Conservation (phyloP, 169 alveolate genomes). For the Babesia caballi region DNA sequence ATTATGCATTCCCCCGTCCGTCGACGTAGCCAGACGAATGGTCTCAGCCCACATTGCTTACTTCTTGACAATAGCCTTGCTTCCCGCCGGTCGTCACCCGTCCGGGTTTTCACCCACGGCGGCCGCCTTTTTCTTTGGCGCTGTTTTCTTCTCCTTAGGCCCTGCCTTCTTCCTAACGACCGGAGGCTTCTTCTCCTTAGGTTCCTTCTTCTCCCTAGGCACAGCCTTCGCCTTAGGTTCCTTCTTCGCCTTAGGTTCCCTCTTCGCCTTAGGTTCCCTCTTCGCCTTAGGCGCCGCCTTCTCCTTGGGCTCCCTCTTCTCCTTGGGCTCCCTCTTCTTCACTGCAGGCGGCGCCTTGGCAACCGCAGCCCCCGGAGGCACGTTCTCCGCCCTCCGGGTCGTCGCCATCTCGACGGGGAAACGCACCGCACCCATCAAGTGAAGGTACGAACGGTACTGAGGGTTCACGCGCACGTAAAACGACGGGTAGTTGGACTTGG, state of each 20-base stretch:
- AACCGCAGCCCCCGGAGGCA: neutral
- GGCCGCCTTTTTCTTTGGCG: neutral
- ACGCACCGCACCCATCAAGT: conserved; percentile 5
- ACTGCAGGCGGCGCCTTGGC: neutral
- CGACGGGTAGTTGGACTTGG: conserved; percentile 4
- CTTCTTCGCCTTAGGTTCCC: neutral
- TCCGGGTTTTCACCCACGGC: too few species aligned
- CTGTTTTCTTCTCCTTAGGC: neutral
- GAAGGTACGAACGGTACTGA: conserved; percentile 20
- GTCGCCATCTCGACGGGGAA: neutral
- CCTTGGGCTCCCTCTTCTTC: conserved; percentile 1
- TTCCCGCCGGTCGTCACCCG: too few species aligned
- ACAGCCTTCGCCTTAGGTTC: neutral
- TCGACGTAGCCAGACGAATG: too few species aligned
- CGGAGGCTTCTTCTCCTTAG: neutral
- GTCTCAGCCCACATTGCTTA: too few species aligned
- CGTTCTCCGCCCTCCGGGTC: neutral
- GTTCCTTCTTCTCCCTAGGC: neutral
- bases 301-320: conserved; percentile 24
- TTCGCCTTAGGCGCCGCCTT: conserved; percentile 22
- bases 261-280: conserved; percentile 30
- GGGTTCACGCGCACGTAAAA: conserved; percentile 47
- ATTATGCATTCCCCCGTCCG: too few species aligned
- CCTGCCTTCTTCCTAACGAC: neutral
- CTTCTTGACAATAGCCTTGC: too few species aligned